Percentiles rank a stretch among this genome's conserved stretches.
phyloP scores from a whole-genome alignment of 2,329 filamentous ascomycete genomes.

The Phialocephala subalpina region DNA sequence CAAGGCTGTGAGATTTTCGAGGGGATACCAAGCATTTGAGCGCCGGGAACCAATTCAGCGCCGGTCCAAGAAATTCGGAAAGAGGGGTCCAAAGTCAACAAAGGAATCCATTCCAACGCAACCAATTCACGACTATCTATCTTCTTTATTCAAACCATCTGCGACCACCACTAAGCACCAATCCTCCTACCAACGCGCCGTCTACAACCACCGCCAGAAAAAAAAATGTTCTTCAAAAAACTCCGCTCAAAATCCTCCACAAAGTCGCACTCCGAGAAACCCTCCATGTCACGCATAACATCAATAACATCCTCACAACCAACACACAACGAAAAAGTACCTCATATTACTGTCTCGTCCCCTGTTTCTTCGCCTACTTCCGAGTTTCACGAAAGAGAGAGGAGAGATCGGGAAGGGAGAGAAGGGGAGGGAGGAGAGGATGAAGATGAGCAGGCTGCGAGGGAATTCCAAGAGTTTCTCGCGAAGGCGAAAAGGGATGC shows the following conservation, averaged over 20 bases:
- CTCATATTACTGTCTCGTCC: constrained; percentile 14
- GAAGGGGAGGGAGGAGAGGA: background rate
- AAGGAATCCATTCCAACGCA: background rate
- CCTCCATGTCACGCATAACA: constrained; percentile 22
- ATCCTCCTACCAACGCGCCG: too few species aligned
- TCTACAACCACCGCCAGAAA: background rate
- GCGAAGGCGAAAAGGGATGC: constrained; percentile 31
- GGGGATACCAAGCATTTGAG: background rate
- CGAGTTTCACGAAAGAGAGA: too few species aligned
- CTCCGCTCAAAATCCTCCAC: constrained; percentile 35
- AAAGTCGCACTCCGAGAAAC: constrained; percentile 27
- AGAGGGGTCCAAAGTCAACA: background rate
- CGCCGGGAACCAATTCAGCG: too few species aligned
- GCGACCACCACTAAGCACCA: background rate
- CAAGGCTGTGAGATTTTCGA: too few species aligned
- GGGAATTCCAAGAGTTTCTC: constrained; percentile 36
- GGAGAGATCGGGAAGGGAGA: background rate
- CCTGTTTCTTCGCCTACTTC: constrained; percentile 4
- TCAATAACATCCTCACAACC: constrained; percentile 20
- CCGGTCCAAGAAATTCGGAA: too few species aligned
- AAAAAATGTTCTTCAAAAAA: constrained; percentile 36
- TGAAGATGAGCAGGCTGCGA: constrained; percentile 12
- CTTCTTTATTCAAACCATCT: background rate
- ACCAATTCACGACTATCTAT: background rate
- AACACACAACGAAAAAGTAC: constrained; percentile 21